Evolutionary conservation across 352 stramenopile species (phyloP).

Genomic region (Pythium sp.): DNA sequence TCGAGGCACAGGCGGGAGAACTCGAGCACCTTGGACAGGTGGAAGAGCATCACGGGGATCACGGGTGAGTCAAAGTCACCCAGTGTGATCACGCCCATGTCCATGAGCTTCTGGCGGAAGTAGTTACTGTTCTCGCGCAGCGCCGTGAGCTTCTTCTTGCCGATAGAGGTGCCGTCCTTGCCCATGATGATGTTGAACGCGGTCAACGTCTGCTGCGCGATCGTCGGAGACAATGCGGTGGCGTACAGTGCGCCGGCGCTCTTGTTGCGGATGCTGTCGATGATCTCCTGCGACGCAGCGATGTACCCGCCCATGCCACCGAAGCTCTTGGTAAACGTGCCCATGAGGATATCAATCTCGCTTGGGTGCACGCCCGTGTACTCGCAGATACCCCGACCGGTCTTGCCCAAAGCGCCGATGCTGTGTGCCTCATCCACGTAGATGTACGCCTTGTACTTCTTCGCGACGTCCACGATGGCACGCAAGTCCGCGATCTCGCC

Average conservation of each 20-base stretch:
- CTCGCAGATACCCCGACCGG: constrained; percentile 87
- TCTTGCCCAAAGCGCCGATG: constrained; percentile 92
- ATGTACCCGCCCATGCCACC: constrained; percentile 94
- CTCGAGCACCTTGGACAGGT: constrained; percentile 96
- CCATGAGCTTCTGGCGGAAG: constrained; percentile 92
- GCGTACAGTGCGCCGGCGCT: constrained; percentile 34
- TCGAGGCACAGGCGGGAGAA: constrained; percentile 96
- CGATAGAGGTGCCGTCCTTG: constrained; percentile 93
- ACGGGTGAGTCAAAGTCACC: constrained; percentile 97
- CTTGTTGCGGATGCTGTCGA: not conserved
- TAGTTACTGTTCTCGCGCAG: constrained; percentile 99
- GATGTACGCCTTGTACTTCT: constrained; percentile 94
- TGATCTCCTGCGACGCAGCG: constrained; percentile 33
- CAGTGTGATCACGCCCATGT: constrained; percentile 91
- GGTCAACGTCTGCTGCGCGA: constrained; percentile 64
- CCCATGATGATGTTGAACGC: constrained; percentile 94
- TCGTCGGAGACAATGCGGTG: constrained; percentile 22
- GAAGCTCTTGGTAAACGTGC: constrained; percentile 96
- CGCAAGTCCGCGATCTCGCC: constrained; percentile 92
- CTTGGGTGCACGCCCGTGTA: constrained; percentile 85
- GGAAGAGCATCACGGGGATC: constrained; percentile 98
- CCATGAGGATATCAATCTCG: constrained; percentile 96
- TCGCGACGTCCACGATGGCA: constrained; percentile 85
- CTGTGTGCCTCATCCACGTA: constrained; percentile 96
- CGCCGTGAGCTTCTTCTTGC: constrained; percentile 84